Percentiles rank a stretch among this genome's conserved stretches.
Conservation (phyloP, 306 rosid species). For the Cyclanthera cordifolia region DNA sequence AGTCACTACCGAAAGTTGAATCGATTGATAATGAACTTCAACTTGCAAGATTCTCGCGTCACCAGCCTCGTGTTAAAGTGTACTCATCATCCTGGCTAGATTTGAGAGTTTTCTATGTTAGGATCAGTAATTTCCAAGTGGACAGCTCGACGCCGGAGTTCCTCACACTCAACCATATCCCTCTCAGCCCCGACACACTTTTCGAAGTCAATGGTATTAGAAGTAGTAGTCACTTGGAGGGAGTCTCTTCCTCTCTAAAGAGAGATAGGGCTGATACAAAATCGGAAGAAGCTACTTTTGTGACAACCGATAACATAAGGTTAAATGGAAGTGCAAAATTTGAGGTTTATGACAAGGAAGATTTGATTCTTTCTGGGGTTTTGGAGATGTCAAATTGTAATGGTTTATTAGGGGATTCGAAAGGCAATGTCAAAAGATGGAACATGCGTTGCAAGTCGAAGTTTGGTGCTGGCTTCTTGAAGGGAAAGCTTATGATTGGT, state of each 20-base stretch:
- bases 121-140: constrained; percentile 53
- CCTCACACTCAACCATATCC: constrained; percentile 62
- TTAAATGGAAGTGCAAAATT: constrained; percentile 66
- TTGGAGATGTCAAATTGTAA: constrained; percentile 57
- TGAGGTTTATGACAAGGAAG: constrained; percentile 60
- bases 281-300: constrained; percentile 79
- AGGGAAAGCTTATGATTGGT: constrained; percentile 42
- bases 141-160: constrained; percentile 62
- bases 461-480: constrained; percentile 47
- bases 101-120: constrained; percentile 79
- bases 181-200: constrained; percentile 62
- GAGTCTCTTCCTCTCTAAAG: constrained; percentile 62
- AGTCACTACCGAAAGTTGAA: constrained; percentile 24
- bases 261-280: constrained; percentile 78
- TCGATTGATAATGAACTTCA: constrained; percentile 22
- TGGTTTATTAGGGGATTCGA: constrained; percentile 44
- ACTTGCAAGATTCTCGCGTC: constrained; percentile 36
- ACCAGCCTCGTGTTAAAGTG: constrained; percentile 38
- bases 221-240: constrained; percentile 47
- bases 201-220: constrained; percentile 80
- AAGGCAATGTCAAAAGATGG: constrained; percentile 44
- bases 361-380: constrained; percentile 60
- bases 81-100: constrained; percentile 58
- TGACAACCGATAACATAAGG: constrained; percentile 69
- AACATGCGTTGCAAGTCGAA: constrained; percentile 61